Evolutionary conservation across 2,329 filamentous ascomycete species (phyloP), one percentile per base, ranked within the genome.

Genomic region (Claviceps pazoutovae): DNA sequence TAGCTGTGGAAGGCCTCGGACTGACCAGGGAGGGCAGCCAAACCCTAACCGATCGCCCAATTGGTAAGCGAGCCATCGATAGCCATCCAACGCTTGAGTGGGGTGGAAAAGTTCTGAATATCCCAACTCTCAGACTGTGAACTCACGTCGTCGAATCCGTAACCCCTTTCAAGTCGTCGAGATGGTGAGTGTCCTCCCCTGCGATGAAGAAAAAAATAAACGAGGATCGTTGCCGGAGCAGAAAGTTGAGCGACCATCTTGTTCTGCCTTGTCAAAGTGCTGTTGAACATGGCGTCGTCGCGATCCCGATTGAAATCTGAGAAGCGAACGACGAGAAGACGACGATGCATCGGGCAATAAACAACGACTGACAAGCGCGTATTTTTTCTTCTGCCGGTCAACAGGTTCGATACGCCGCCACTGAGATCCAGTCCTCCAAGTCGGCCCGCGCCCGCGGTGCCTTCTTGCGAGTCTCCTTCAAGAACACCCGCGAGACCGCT

Each of bases 401-500:
- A 48, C 68, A 94, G 89, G 88, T 95, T 80, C 88, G 90, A 76
- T 96, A 96, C 89, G 88, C 88, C 75, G 86, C 86, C 71, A 87
- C 84, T 70, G 81, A 89, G 72, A 91, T 94, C 72, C 79, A 85
- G 67, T 76, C 83, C 74, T 80, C 84, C 66, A 96, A 95, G 83
- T 95, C 88, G 78, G 93, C 93, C 75, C 88, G 91, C 79, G 86
- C 91, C 71, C 90, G 93, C 76, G 93, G 94, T 75, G 89, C 90
- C 73, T 98, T 97, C 82, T 87, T 98, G 68, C 89, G 93, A 72
- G 91, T 97, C 66, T 95, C 88, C 66, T 98, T 96, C 88, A 98
- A 98, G 86, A 98, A 98, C 85, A 98, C 93, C 72, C 89, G 93
- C 71, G 94, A 98, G 82, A 96, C 91, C 63, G 93, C 94, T 61